A percentile compares a stretch with the other conserved stretches of the same genome.
These are phyloP conservation scores for Ananas comosus DNA, from an alignment of 176 grass and related monocot genomes.

Conservation along the genomic window DNA sequence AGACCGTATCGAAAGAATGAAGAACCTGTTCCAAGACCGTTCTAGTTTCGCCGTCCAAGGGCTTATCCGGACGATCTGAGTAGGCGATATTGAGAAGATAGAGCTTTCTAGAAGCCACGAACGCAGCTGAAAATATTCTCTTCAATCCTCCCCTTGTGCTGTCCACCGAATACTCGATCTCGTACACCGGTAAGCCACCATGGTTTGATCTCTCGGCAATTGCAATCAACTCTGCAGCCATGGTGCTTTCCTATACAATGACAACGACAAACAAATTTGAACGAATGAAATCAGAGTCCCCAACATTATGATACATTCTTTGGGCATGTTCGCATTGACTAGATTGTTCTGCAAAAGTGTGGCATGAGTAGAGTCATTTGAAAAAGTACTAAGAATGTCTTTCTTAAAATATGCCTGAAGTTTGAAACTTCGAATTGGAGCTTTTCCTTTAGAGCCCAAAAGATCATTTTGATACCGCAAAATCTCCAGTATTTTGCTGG, in stretches of 20 bases:
- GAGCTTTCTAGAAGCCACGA: constrained; percentile 75
- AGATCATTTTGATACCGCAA: too few relatives aligned
- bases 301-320: neutral
- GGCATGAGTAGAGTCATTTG: neutral
- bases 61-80: constrained; percentile 54
- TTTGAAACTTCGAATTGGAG: too few relatives aligned
- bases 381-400: too few relatives aligned
- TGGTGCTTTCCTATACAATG: constrained; percentile 71
- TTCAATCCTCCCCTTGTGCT: constrained; percentile 91
- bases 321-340: neutral
- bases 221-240: constrained; percentile 44
- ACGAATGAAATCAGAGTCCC: neutral
- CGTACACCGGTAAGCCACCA: constrained; percentile 49
- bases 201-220: constrained; percentile 55
- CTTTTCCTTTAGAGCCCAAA: too few relatives aligned
- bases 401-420: too few relatives aligned
- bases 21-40: constrained; percentile 62
- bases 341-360: neutral
- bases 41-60: constrained; percentile 55
- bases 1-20: constrained; percentile 83
- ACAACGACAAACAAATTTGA: neutral
- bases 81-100: constrained; percentile 77
- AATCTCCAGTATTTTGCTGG: too few relatives aligned
- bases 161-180: constrained; percentile 72
- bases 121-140: constrained; percentile 65